These are phyloP conservation scores for Cryphonectria carpinicola DNA, from an alignment of 2,329 filamentous ascomycete species.

Conservation along the genomic window DNA sequence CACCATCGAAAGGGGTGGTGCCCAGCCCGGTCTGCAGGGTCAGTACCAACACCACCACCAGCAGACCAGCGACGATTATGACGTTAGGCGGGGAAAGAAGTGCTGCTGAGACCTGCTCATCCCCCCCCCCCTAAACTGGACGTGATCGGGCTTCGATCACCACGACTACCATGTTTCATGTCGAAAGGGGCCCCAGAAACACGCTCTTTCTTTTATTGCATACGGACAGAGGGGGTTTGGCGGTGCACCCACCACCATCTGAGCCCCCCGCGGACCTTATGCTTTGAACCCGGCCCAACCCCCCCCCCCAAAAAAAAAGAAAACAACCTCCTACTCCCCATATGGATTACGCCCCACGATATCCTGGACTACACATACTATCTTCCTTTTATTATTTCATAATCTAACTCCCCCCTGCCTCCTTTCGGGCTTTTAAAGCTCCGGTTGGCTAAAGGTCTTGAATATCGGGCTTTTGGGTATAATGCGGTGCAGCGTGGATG, in stretches of 20 bases:
- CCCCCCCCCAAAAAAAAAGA: background rate
- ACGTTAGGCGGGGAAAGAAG: constrained; percentile 23
- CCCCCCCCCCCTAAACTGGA: background rate
- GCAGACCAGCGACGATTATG: constrained; percentile 30
- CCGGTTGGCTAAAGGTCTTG: constrained; percentile 1
- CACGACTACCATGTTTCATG: background rate
- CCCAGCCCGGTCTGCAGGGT: constrained; percentile 15
- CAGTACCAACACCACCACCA: constrained; percentile 36
- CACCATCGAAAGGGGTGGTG: constrained; percentile 48
- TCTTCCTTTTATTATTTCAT: background rate
- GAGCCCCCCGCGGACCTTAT: background rate
- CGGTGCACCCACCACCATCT: constrained; percentile 26
- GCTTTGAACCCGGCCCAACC: background rate
- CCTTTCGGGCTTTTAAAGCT: background rate
- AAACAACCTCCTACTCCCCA: background rate
- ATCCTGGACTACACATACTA: constrained; percentile 17
- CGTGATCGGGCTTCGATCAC: background rate
- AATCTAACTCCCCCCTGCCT: background rate
- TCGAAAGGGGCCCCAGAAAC: background rate
- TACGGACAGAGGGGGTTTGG: background rate
- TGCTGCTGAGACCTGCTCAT: constrained; percentile 24
- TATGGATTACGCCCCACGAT: constrained; percentile 7
- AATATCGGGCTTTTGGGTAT: constrained; percentile 13
- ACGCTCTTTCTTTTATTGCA: background rate
- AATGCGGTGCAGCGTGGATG: constrained; percentile 11